A percentile compares a stretch with the other conserved stretches of the same genome.
These are phyloP conservation scores for Cordia subcordata DNA, from an alignment of 257 asterid genomes.

Conservation along the genomic window DNA sequence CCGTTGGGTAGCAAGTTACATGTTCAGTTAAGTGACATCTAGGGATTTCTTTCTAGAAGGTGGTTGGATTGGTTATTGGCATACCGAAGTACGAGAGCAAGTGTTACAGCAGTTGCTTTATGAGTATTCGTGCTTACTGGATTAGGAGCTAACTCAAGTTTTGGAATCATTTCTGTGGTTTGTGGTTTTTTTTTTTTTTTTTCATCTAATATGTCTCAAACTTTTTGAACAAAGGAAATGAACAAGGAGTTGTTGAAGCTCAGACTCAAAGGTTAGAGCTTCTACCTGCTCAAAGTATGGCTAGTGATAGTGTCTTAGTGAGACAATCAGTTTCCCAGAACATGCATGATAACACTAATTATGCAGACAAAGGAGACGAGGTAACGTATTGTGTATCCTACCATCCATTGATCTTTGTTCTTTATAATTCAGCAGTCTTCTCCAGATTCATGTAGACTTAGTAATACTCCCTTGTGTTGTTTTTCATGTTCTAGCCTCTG, in stretches of 20 bases:
- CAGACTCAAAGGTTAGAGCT: constrained; percentile 97
- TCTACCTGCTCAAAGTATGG: constrained; percentile 82
- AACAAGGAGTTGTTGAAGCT: constrained; percentile 83
- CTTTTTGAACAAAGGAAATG: constrained; percentile 43
- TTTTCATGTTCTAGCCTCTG: too few species aligned
- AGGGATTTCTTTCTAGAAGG: too few species aligned
- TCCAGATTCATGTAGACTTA: too few species aligned
- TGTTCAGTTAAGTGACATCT: too few species aligned
- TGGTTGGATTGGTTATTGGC: not conserved
- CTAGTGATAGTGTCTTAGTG: constrained; percentile 40
- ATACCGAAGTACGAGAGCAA: not conserved
- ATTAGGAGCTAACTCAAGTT: not conserved
- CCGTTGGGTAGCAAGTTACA: too few species aligned
- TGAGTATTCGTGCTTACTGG: not conserved
- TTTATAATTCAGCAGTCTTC: too few species aligned
- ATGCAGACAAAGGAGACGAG: constrained; percentile 99
- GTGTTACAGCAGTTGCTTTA: not conserved
- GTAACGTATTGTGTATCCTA: constrained; percentile 40
- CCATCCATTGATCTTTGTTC: too few species aligned
- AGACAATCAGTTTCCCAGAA: constrained; percentile 47
- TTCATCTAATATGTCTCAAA: not conserved
- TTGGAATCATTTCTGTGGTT: not conserved
- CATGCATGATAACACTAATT: constrained; percentile 38
- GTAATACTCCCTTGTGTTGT: too few species aligned
- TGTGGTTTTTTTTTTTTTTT: not conserved